Evolutionary conservation across 441 rosid species (phyloP).

Genomic region (Arabidopsis lyrata): DNA sequence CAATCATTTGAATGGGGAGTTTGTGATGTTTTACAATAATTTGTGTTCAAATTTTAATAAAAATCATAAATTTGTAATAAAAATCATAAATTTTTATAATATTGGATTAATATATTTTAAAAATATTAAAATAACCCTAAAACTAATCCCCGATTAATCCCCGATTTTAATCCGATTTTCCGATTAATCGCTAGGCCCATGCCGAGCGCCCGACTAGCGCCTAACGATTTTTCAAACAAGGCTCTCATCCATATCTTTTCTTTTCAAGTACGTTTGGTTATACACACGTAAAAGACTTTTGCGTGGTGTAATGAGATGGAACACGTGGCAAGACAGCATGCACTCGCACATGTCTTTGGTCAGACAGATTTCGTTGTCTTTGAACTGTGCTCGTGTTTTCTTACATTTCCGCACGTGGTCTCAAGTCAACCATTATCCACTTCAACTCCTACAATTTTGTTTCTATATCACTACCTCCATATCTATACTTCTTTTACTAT

Average conservation of each 20-base stretch:
- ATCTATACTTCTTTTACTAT: not conserved
- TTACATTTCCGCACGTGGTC: constrained; percentile 42
- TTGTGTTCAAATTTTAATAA: too few relatives aligned
- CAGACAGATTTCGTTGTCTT: constrained; percentile 46
- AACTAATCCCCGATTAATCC: too few relatives aligned
- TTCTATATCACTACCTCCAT: constrained; percentile 1
- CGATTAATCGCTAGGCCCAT: too few relatives aligned
- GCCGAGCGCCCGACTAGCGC: too few relatives aligned
- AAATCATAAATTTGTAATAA: too few relatives aligned
- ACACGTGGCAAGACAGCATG: constrained; percentile 41
- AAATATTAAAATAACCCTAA: too few relatives aligned
- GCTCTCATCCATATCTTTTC: constrained; percentile 31
- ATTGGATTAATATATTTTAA: too few relatives aligned
- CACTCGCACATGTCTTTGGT: constrained; percentile 40
- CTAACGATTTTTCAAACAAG: too few relatives aligned
- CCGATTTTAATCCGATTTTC: too few relatives aligned
- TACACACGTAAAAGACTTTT: constrained; percentile 20
- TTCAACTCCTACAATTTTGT: constrained; percentile 3
- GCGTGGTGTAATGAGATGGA: constrained; percentile 37
- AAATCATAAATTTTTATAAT: too few relatives aligned
- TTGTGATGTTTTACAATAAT: too few relatives aligned
- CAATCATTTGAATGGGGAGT: too few relatives aligned
- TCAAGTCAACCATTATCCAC: constrained; percentile 47
- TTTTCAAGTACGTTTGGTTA: constrained; percentile 14
- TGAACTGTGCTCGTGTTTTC: constrained; percentile 43